Evolutionary conservation across 1,284 basidiomycete genomes (phyloP), one percentile per base, ranked within the genome.

Genomic region (Trametes hirsuta): DNA sequence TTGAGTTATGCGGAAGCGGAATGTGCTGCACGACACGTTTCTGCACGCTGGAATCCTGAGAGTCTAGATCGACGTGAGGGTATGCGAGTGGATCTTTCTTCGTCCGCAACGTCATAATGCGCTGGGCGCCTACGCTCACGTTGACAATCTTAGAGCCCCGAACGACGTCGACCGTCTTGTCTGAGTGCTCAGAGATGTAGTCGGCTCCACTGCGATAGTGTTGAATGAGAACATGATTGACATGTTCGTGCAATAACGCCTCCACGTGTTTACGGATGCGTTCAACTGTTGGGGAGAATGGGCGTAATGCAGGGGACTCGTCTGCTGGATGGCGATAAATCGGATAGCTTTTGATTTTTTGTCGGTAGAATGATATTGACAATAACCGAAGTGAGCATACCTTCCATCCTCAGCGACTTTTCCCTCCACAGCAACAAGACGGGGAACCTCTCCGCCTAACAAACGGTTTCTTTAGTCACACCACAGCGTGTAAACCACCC

Each of bases 201-300:
- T 92, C 90, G 36, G 82, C 82, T 9, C 90, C 90, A 14, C 78
- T 79, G 57, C 90, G 87, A 70, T 92, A 92, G 69, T 83, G 80
- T 69, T 92, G 90, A 56, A 92, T 90, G 35, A 92, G 81, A 39
- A 88, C 90, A 63, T 92, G 90, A 68, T 92, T 92, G 11, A 92
- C 82, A 2, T 85, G 85, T 59, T 88, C 86, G 40, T 76, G 60
- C 18, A 84, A 67, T 15, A 77, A 76, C 48, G 76, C 72, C 63
- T 90, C 81, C 24, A 89, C 87, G 54, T 82, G 79, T 22, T 80
- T 75, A 3, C 85, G 85, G 63, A 92, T 90, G 18, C 76, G 69
- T 5, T 80, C 74, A 15, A 91, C 86, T 0, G 86, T 89, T 0
- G 84, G 82, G 4, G 87, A 84, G 75, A 90, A 91, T 1, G 82